A percentile compares a stretch with the other conserved stretches of the same genome.
These are phyloP conservation scores for Haematococcus sp. DNA, from an alignment of 139 green algal species.

Conservation along the genomic window DNA sequence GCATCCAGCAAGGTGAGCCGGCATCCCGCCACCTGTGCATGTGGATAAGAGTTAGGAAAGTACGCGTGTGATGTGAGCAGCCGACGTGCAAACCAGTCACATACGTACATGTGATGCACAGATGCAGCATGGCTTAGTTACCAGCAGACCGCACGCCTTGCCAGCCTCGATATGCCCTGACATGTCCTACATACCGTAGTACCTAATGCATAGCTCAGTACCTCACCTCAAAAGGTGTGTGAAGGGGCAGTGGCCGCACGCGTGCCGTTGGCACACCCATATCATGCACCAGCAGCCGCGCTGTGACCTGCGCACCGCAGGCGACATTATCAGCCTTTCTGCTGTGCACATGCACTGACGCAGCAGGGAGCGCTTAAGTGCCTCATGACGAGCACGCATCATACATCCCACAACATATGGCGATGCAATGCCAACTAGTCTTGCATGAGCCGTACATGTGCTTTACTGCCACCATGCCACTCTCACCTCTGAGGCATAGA, in stretches of 20 bases:
- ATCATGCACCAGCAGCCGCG: slow-evolving; percentile 48
- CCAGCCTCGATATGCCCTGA: slow-evolving; percentile 3
- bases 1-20: slow-evolving; percentile 65
- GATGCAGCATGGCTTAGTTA: too few species aligned
- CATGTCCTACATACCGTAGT: too few species aligned
- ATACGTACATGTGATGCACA: too few species aligned
- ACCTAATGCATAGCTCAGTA: too few species aligned
- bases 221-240: slow-evolving; percentile 15
- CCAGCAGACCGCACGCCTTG: background rate
- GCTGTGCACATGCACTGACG: too few species aligned
- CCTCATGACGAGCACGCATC: too few species aligned
- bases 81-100: slow-evolving; percentile 6
- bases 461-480: background rate
- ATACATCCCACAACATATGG: too few species aligned
- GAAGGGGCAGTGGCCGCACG: slow-evolving; percentile 35
- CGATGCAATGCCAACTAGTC: too few species aligned
- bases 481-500: slow-evolving; percentile 58
- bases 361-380: too few species aligned
- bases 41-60: too few species aligned
- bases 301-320: slow-evolving; percentile 31
- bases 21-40: background rate
- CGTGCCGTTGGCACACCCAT: slow-evolving; percentile 30
- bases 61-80: slow-evolving; percentile 16
- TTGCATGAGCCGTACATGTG: too few species aligned
- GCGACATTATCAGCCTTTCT: too few species aligned